Percentiles rank a stretch among this genome's conserved stretches.
phyloP scores from a whole-genome alignment of 148 eudicot genomes.

The Cornus controversa region DNA sequence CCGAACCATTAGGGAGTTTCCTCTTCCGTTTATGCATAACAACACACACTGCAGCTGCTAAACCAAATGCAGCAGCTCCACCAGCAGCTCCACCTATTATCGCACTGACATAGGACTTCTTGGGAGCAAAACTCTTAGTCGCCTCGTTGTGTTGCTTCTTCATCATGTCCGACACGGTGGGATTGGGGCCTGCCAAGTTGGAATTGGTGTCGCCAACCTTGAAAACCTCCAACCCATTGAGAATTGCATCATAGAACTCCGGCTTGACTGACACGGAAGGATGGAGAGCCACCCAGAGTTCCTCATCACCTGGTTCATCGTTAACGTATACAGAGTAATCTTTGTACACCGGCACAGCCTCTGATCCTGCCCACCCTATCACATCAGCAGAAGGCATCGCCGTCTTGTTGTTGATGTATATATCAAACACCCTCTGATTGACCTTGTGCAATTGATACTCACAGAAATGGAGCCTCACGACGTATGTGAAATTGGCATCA shows the following conservation, averaged over 20 bases:
- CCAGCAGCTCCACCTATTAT: conserved; percentile 42
- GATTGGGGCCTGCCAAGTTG: conserved; percentile 58
- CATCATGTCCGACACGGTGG: conserved; percentile 41
- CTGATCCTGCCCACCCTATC: conserved; percentile 47
- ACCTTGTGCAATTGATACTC: conserved; percentile 42
- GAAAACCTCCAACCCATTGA: conserved; percentile 86
- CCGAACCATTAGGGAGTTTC: conserved; percentile 14
- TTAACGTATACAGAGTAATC: conserved; percentile 52
- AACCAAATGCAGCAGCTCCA: conserved; percentile 38
- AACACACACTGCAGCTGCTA: conserved; percentile 19
- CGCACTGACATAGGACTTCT: background rate
- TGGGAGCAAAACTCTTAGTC: conserved; percentile 11
- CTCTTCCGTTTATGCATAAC: conserved; percentile 16
- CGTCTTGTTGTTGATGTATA: conserved; percentile 61
- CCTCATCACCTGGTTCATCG: conserved; percentile 24
- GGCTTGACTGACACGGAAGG: conserved; percentile 41
- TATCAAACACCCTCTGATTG: conserved; percentile 55
- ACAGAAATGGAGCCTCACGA: conserved; percentile 70
- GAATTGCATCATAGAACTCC: conserved; percentile 51
- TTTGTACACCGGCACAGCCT: conserved; percentile 43
- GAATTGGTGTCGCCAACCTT: conserved; percentile 51
- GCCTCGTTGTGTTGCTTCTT: conserved; percentile 21
- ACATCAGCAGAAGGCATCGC: conserved; percentile 49
- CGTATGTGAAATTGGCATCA: conserved; percentile 58
- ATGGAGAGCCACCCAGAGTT: conserved; percentile 48